phyloP scores from a whole-genome alignment of 306 rosid species.

The Begonia peltatifolia region DNA sequence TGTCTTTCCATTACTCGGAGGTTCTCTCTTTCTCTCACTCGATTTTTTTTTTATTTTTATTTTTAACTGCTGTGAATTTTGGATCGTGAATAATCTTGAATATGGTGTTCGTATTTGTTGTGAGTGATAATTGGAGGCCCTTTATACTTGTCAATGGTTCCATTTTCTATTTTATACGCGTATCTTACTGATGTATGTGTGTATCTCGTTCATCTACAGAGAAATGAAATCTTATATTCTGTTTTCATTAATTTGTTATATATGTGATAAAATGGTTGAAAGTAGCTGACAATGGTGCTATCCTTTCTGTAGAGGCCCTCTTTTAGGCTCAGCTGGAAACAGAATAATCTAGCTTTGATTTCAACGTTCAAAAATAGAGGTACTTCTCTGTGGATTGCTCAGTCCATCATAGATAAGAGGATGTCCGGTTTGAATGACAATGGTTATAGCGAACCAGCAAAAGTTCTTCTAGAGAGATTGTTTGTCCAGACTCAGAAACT shows the following conservation, averaged over 20 bases:
- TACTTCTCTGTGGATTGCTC: constrained; percentile 19
- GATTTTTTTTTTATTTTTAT: constrained; percentile 3
- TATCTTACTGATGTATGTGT: no score
- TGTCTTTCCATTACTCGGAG: constrained; percentile 27
- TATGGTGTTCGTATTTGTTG: background rate
- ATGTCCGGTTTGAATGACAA: constrained; percentile 27
- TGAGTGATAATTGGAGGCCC: no score
- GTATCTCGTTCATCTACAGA: no score
- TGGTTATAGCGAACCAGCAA: constrained; percentile 61
- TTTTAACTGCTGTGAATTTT: background rate
- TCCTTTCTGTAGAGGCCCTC: constrained; percentile 37
- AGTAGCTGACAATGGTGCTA: background rate
- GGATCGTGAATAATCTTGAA: background rate
- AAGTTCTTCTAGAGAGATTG: constrained; percentile 68
- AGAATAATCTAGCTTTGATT: constrained; percentile 14
- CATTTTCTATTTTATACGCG: no score
- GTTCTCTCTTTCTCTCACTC: constrained; percentile 15
- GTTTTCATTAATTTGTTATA: background rate
- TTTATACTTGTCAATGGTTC: no score
- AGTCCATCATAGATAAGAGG: constrained; percentile 30
- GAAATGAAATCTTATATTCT: background rate
- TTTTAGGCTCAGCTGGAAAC: constrained; percentile 24
- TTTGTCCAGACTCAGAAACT: constrained; percentile 68
- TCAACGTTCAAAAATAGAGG: constrained; percentile 13
- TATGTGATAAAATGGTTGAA: background rate